Evolutionary conservation across 768 basidiomycete genomes (phyloP), one percentile per base, ranked within the genome.

Genomic region (Amanita phalloides): DNA sequence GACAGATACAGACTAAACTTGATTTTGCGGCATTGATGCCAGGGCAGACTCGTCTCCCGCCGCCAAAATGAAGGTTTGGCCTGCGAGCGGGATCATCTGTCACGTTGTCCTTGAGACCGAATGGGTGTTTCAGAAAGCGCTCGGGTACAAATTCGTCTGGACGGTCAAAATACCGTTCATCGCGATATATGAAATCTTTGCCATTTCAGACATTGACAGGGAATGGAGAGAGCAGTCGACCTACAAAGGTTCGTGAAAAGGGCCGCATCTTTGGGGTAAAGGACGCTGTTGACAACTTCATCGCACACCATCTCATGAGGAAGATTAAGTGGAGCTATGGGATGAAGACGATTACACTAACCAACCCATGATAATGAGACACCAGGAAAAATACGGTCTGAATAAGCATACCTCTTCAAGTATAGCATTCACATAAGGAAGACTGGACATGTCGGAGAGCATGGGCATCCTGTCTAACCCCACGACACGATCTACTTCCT

Each of bases 401-500:
- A 38, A 20, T 13, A 33, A 28, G 20, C 39, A 25, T 33, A 61
- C 52, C 46, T 62, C 61, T 25, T 51, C 50, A 45, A 55, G 49
- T 3, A 59, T 23, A 6, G 61, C 61, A 13, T 56, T 36, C 9
- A 60, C 26, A 44, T 62, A 62, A 2, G 57, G 57, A 4, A 62
- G 49, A 17, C 54, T 46, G 14, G 45, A n/a, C 3, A 47, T 39
- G 47, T 63, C 62, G 6, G 55, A 43, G 6, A 56, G 35, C 0
- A 33, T 56, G 5, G 60, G 56, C 10, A 60, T 44, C 3, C 61
- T 50, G 11, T 62, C 58, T 11, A 39, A 20, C 6, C 64, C 61
- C 23, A 63, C 47, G 8, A 62, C 56, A 5, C 50, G 33, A 45
- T 66, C 60, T 25, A 66, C 54, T 51, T 66, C 65, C 26, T 36